A percentile compares a stretch with the other conserved stretches of the same genome.
Conservation (phyloP, 768 basidiomycete genomes). For the Suillus luteus region DNA sequence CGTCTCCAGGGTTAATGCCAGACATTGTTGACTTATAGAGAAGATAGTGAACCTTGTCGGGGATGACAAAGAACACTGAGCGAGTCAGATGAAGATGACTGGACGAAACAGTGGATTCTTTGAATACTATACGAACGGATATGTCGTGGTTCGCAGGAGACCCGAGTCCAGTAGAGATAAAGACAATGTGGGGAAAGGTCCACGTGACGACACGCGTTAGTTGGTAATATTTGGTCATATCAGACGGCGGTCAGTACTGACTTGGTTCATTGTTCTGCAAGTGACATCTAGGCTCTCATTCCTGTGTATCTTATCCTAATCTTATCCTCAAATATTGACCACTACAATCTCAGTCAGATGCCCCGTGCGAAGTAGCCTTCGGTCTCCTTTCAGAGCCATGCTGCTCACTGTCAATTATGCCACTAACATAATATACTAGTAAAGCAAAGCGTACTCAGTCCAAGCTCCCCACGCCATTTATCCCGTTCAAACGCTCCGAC, state of each 20-base stretch:
- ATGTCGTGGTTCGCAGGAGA: no score
- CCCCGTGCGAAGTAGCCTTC: not conserved
- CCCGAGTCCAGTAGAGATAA: no score
- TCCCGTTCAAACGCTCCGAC: not conserved
- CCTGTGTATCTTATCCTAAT: not conserved
- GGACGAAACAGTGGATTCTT: no score
- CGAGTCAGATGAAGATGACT: no score
- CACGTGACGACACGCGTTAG: no score
- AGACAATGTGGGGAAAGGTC: no score
- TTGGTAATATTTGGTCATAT: no score
- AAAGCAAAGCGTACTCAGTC: not conserved
- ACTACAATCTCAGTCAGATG: not conserved
- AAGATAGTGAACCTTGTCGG: conserved; percentile 23
- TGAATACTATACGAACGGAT: no score
- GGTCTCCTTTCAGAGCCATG: not conserved
- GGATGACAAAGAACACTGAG: no score
- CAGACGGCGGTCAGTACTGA: no score
- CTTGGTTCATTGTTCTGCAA: no score
- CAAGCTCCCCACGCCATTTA: not conserved
- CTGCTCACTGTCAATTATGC: not conserved
- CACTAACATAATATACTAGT: conserved; percentile 1
- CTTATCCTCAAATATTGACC: not conserved
- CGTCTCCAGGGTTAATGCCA: conserved; percentile 85
- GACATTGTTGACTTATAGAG: conserved; percentile 55
- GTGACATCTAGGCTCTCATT: no score